A percentile compares a stretch with the other conserved stretches of the same genome.
Evolutionary conservation across 495 filamentous ascomycete species (phyloP).

Genomic region (Aspergillus avenaceus): DNA sequence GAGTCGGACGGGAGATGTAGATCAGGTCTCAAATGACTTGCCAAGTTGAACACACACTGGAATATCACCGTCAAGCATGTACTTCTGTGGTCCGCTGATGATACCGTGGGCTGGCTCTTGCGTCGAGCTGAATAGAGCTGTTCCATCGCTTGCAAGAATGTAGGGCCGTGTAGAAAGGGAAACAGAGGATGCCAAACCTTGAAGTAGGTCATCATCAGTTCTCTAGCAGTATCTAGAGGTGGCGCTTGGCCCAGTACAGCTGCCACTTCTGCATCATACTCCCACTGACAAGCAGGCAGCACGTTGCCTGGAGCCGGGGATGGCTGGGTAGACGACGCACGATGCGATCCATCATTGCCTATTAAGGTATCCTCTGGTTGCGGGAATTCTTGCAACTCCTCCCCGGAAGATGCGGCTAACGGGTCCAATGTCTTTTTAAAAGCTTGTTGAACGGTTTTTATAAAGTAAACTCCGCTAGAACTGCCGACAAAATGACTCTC

Average conservation of each 20-base stretch:
- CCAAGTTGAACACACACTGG: constrained; percentile 38
- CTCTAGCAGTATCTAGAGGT: constrained; percentile 21
- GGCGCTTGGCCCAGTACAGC: constrained; percentile 26
- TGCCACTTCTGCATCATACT: constrained; percentile 29
- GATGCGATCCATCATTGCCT: constrained; percentile 26
- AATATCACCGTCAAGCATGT: constrained; percentile 38
- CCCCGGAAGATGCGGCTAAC: constrained; percentile 12
- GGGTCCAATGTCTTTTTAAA: constrained; percentile 26
- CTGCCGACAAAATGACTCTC: constrained; percentile 41
- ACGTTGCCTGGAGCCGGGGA: constrained; percentile 6
- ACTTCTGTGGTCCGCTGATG: constrained; percentile 16
- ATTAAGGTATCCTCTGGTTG: constrained; percentile 36
- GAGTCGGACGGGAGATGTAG: constrained; percentile 20
- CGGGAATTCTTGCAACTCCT: constrained; percentile 33
- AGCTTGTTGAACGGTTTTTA: constrained; percentile 40
- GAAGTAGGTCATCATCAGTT: constrained; percentile 41
- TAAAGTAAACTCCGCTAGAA: constrained; percentile 41
- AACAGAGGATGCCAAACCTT: constrained; percentile 47
- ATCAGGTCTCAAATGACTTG: constrained; percentile 25
- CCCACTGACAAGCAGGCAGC: constrained; percentile 23
- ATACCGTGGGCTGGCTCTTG: neutral
- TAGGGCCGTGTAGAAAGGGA: constrained; percentile 47
- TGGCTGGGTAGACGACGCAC: constrained; percentile 9
- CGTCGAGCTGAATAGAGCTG: constrained; percentile 28
- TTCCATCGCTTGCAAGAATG: constrained; percentile 45